Percentiles rank a stretch among this genome's conserved stretches.
Conservation (phyloP, 78 protist genomes). For the Dictyostelium capitatum region DNA sequence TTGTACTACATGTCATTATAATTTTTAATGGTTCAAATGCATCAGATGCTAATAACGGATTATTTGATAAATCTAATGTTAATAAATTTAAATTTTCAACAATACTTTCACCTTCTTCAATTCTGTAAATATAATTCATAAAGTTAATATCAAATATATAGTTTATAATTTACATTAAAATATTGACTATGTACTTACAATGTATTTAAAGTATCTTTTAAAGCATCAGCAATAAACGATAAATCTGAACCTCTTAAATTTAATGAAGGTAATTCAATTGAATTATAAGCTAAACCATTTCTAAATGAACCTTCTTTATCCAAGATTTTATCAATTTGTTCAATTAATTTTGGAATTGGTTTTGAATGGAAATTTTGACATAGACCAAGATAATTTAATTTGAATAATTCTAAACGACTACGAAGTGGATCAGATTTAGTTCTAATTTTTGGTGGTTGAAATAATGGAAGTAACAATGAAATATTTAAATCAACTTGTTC, state of each 20-base stretch:
- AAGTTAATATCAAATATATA: background rate
- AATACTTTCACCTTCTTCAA: conserved; percentile 67
- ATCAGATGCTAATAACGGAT: conserved; percentile 52
- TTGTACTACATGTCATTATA: conserved; percentile 6
- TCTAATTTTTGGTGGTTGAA: conserved; percentile 46
- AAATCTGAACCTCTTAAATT: conserved; percentile 52
- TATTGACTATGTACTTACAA: no score
- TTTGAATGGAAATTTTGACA: conserved; percentile 44
- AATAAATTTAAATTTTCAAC: conserved; percentile 54
- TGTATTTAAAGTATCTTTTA: conserved; percentile 56
- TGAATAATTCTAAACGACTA: conserved; percentile 71
- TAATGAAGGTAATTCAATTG: conserved; percentile 27
- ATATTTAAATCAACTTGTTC: conserved; percentile 34
- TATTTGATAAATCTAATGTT: conserved; percentile 56
- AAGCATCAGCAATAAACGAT: conserved; percentile 73
- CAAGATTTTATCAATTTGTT: conserved; percentile 53
- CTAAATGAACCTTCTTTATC: conserved; percentile 77
- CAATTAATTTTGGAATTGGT: conserved; percentile 43
- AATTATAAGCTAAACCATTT: conserved; percentile 16
- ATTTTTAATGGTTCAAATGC: conserved; percentile 60
- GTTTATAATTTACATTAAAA: no score
- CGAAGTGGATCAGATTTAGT: conserved; percentile 55
- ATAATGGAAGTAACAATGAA: conserved; percentile 24
- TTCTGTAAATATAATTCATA: conserved; percentile 22
- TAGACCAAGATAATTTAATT: conserved; percentile 41